A percentile compares a stretch with the other conserved stretches of the same genome.
Conservation (phyloP, 768 basidiomycete genomes). For the Lactarius vividus region DNA sequence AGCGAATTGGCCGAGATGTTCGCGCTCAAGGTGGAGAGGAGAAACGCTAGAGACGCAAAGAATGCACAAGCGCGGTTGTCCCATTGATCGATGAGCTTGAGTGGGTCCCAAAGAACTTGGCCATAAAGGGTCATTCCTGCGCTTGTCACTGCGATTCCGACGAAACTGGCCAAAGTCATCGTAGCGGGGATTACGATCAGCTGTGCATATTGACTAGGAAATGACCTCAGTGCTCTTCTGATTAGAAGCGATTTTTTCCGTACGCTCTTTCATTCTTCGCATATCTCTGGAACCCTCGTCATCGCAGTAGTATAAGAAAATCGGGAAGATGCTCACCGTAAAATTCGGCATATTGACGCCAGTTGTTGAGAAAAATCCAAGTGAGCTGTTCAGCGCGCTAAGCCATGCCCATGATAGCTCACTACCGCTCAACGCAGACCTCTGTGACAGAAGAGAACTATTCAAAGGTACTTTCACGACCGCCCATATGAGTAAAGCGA, state of each 20-base stretch:
- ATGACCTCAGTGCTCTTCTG: background rate
- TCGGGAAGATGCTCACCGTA: slow-evolving; percentile 41
- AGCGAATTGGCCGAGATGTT: slow-evolving; percentile 74
- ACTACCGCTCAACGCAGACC: slow-evolving; percentile 50
- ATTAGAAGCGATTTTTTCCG: slow-evolving; percentile 27
- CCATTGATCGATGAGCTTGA: slow-evolving; percentile 74
- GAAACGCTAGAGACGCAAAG: slow-evolving; percentile 75
- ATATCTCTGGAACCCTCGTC: slow-evolving; percentile 51
- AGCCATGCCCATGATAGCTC: slow-evolving; percentile 75
- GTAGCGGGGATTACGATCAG: slow-evolving; percentile 70
- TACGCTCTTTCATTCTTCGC: slow-evolving; percentile 64
- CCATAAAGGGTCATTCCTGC: slow-evolving; percentile 75
- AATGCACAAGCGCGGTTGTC: slow-evolving; percentile 83
- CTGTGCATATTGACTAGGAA: slow-evolving; percentile 65
- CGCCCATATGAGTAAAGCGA: slow-evolving; percentile 36
- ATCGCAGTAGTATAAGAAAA: background rate
- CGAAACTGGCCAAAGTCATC: slow-evolving; percentile 74
- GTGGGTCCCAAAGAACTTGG: slow-evolving; percentile 66
- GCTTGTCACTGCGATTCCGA: slow-evolving; percentile 78
- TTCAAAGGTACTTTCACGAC: slow-evolving; percentile 62
- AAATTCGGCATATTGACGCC: slow-evolving; percentile 86
- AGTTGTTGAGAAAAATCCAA: slow-evolving; percentile 71
- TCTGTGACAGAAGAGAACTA: slow-evolving; percentile 54
- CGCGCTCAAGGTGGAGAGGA: slow-evolving; percentile 67
- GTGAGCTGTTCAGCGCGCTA: slow-evolving; percentile 67